Evolutionary conservation across 2,329 filamentous ascomycete genomes (phyloP), one percentile per base, ranked within the genome.

Genomic region (Bipolaris gigantea): DNA sequence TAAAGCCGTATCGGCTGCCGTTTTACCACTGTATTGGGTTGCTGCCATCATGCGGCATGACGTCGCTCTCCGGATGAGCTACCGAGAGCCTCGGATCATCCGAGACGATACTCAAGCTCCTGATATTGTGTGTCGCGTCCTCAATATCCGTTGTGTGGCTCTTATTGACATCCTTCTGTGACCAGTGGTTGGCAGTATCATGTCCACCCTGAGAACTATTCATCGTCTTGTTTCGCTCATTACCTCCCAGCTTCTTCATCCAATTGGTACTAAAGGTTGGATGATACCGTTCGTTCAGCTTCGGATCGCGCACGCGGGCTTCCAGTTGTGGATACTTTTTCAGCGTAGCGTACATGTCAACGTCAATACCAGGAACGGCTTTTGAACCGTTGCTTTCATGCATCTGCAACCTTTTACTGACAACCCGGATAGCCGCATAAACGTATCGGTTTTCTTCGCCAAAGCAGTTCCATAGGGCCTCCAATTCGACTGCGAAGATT

Each of bases 381-480:
- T 50, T 3, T 7, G 9, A 23, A 21, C 16, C 35, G 8, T 34
- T 43, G 2, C 27, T n/a, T 8, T 58, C 57, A 23, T 50, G 36
- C 10, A 30, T 35, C 8, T 25, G 23, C 0, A 57, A 18, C 13
- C 54, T 51, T 10, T 40, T 36, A 0, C 51, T 48, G 1, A 65
- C 30, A 6, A 56, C 49, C n/a, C 57, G 60, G 38, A 69, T 48
- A 19, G 60, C 57, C 2, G 59, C 59, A 30, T 62, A 64, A 1
- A 57, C 57, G 32, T 67, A 69, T 39, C 55, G 59, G 39, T 44
- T 67, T 2, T 45, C 33, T 25, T 61, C 55, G 0, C 60, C 59
- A 1, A 68, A 41, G 21, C 58, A 62, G 10, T 58, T 60, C 65
- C 65, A 70, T 5, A 68, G 48, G 13, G 60, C 41, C 16, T 59